Evolutionary conservation across 2,329 filamentous ascomycete species (phyloP).

Genomic region (Lasiodiplodia gonubiensis): DNA sequence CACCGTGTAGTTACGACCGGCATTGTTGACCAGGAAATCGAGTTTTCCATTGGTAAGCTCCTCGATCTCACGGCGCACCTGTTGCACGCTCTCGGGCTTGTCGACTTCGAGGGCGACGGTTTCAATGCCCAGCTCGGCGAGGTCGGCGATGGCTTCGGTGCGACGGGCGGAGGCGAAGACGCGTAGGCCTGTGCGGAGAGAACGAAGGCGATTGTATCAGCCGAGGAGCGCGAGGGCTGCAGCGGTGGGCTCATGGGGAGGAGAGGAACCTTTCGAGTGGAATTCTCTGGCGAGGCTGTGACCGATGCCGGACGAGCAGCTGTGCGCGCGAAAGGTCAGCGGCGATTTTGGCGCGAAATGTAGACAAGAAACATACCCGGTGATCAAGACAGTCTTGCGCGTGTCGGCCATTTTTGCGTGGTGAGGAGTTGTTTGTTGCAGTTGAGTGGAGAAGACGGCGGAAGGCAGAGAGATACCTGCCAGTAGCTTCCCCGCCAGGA

Average conservation of each 20-base stretch:
- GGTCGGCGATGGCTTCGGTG: slow-evolving; percentile 54
- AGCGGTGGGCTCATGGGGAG: not conserved
- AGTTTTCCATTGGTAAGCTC: slow-evolving; percentile 55
- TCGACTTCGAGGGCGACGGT: slow-evolving; percentile 62
- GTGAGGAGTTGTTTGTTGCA: not conserved
- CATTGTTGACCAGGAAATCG: slow-evolving; percentile 66
- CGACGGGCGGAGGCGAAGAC: slow-evolving; percentile 65
- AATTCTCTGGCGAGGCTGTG: slow-evolving; percentile 65
- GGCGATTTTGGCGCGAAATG: not conserved
- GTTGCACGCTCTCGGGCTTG: slow-evolving; percentile 54
- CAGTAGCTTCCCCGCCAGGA: not conserved
- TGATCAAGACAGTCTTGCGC: slow-evolving; percentile 42
- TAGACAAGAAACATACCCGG: slow-evolving; percentile 37
- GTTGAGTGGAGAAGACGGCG: not conserved
- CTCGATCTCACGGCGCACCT: slow-evolving; percentile 55
- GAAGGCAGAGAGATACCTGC: not conserved
- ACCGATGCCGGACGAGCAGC: slow-evolving; percentile 63
- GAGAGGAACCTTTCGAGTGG: slow-evolving; percentile 47
- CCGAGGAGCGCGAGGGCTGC: slow-evolving; percentile 24
- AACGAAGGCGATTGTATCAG: not conserved
- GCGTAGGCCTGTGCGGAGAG: slow-evolving; percentile 50
- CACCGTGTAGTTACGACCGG: slow-evolving; percentile 62
- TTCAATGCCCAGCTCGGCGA: slow-evolving; percentile 58
- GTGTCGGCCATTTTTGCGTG: slow-evolving; percentile 26
- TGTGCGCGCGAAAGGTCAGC: slow-evolving; percentile 31